Conservation (phyloP, 768 basidiomycete genomes). For the Pleurotus salmoneostramineus region DNA sequence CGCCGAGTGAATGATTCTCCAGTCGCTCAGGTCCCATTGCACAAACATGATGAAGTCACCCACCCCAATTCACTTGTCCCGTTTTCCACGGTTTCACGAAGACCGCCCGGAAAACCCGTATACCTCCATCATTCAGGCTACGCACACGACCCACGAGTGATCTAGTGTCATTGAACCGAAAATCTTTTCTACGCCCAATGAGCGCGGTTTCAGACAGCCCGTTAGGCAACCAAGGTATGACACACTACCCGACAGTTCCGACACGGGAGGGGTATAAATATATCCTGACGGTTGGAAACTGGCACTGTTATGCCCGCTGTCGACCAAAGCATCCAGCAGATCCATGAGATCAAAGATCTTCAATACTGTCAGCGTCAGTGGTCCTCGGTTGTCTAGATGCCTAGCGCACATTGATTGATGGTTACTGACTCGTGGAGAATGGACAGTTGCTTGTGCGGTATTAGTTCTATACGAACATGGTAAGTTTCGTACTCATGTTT, state of each 20-base stretch:
- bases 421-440: not conserved
- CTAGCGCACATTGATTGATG: too few relatives aligned
- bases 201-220: not conserved
- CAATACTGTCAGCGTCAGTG: slow-evolving; percentile 1
- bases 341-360: slow-evolving; percentile 2
- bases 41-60: too few relatives aligned
- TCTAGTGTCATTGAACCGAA: not conserved
- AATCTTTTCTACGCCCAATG: not conserved
- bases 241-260: not conserved
- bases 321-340: slow-evolving; percentile 1
- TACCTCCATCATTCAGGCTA: not conserved
- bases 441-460: not conserved
- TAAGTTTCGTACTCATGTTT: not conserved
- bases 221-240: not conserved
- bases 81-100: too few relatives aligned
- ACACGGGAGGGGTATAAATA: not conserved
- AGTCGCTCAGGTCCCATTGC: too few relatives aligned
- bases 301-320: not conserved
- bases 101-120: too few relatives aligned
- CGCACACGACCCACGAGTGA: not conserved
- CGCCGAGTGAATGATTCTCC: too few relatives aligned
- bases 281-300: not conserved
- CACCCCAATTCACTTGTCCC: too few relatives aligned
- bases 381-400: not conserved
- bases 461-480: slow-evolving; percentile 4